Percentiles rank a stretch among this genome's conserved stretches.
These are phyloP conservation scores for Dentipellis fragilis DNA, from an alignment of 768 basidiomycete genomes.

Conservation along the genomic window DNA sequence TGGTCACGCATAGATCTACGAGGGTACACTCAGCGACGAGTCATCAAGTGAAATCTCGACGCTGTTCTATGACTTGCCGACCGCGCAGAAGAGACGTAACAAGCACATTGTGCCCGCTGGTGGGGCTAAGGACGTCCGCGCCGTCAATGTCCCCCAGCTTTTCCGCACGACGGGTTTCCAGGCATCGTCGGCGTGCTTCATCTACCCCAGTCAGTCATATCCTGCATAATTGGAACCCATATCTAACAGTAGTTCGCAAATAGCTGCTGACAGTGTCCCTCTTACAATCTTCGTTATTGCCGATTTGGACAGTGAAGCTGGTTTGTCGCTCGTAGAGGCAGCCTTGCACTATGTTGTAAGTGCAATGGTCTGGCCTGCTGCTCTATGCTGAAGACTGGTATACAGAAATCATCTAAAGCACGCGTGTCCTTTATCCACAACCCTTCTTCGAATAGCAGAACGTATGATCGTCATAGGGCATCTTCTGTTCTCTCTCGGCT, in stretches of 20 bases:
- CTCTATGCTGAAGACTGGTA: not conserved
- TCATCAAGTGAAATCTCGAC: conserved; percentile 41
- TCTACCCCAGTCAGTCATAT: conserved; percentile 51
- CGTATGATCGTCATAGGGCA: conserved; percentile 16
- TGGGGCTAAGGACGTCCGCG: conserved; percentile 34
- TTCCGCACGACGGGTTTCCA: conserved; percentile 37
- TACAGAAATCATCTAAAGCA: conserved; percentile 31
- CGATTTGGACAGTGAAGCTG: conserved; percentile 61
- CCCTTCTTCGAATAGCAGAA: conserved; percentile 26
- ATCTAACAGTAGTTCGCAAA: too few species aligned
- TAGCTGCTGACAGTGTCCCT: conserved; percentile 19
- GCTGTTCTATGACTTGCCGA: conserved; percentile 88
- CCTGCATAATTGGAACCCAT: too few species aligned
- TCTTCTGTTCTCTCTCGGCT: conserved; percentile 46
- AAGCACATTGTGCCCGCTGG: conserved; percentile 53
- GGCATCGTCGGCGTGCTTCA: conserved; percentile 34
- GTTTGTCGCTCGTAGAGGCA: conserved; percentile 49
- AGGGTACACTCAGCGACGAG: conserved; percentile 44
- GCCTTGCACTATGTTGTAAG: conserved; percentile 58
- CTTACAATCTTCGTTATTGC: conserved; percentile 59
- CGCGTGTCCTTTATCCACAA: conserved; percentile 71
- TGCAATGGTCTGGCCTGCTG: conserved; percentile 4
- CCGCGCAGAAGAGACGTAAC: conserved; percentile 62
- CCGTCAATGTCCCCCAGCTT: conserved; percentile 48
- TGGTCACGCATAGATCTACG: conserved; percentile 35